Evolutionary conservation across 306 rosid species (phyloP).

Genomic region (Prunus mira): DNA sequence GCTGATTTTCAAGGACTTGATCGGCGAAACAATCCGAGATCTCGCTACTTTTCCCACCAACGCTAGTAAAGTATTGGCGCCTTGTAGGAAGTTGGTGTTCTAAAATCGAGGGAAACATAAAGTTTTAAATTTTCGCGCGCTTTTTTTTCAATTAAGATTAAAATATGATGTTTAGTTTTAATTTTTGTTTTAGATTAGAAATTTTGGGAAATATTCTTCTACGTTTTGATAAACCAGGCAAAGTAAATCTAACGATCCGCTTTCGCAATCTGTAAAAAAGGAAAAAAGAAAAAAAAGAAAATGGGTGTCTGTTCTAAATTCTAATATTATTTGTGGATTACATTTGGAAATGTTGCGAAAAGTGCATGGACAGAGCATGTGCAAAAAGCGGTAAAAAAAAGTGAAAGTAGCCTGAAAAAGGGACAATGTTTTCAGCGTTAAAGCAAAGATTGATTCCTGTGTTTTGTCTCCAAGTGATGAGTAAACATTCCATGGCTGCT

Average conservation of each 20-base stretch:
- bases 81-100: conserved; percentile 65
- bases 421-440: conserved; percentile 11
- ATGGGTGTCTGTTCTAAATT: neutral
- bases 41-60: conserved; percentile 40
- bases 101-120: conserved; percentile 27
- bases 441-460: conserved; percentile 24
- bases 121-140: conserved; percentile 31
- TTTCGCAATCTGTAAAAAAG: neutral
- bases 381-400: neutral
- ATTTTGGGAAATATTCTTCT: conserved; percentile 8
- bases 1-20: conserved; percentile 76
- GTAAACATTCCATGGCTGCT: conserved; percentile 25
- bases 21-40: conserved; percentile 72
- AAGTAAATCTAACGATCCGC: conserved; percentile 22
- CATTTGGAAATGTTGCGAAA: neutral
- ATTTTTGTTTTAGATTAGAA: conserved; percentile 18
- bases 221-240: conserved; percentile 24
- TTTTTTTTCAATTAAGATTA: conserved; percentile 2
- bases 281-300: too few species aligned
- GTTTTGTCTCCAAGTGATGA: conserved; percentile 21
- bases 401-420: conserved; percentile 19
- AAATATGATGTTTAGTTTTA: neutral
- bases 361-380: neutral
- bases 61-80: conserved; percentile 29
- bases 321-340: neutral